phyloP scores from a whole-genome alignment of 371 early-diverging fungal species.

The Nosema bombycis region DNA sequence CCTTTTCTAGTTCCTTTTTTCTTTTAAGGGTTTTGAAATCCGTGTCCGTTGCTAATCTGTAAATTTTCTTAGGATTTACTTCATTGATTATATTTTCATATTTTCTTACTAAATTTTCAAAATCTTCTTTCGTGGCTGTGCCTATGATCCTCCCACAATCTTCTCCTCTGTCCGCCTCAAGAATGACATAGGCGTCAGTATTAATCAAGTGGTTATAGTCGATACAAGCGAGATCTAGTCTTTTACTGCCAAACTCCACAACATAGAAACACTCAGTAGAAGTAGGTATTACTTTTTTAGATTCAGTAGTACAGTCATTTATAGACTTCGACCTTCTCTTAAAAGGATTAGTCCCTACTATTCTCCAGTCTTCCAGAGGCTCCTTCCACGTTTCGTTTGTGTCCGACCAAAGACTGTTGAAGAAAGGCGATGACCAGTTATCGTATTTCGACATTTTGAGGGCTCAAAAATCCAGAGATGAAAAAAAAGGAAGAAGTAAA shows the following conservation, averaged over 20 bases:
- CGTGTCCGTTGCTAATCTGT: conserved; percentile 55
- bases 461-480: conserved; percentile 21
- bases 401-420: conserved; percentile 48
- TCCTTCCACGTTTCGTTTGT: conserved; percentile 27
- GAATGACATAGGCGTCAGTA: conserved; percentile 60
- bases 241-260: conserved; percentile 61
- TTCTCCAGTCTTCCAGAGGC: conserved; percentile 46
- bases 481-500: no score
- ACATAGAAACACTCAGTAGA: conserved; percentile 44
- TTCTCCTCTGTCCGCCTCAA: conserved; percentile 66
- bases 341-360: conserved; percentile 48
- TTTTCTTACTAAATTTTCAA: conserved; percentile 44
- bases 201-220: conserved; percentile 26
- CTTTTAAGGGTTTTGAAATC: conserved; percentile 57
- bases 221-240: conserved; percentile 55
- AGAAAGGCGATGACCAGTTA: conserved; percentile 47
- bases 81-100: conserved; percentile 53
- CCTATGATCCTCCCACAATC: conserved; percentile 62
- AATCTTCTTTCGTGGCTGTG: conserved; percentile 39
- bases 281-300: conserved; percentile 8
- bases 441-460: conserved; percentile 24
- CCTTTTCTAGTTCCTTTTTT: conserved; percentile 54
- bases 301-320: conserved; percentile 7
- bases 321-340: conserved; percentile 27
- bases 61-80: conserved; percentile 58